Evolutionary conservation across 2,329 filamentous ascomycete species (phyloP).

Genomic region (Penicillium sp.): DNA sequence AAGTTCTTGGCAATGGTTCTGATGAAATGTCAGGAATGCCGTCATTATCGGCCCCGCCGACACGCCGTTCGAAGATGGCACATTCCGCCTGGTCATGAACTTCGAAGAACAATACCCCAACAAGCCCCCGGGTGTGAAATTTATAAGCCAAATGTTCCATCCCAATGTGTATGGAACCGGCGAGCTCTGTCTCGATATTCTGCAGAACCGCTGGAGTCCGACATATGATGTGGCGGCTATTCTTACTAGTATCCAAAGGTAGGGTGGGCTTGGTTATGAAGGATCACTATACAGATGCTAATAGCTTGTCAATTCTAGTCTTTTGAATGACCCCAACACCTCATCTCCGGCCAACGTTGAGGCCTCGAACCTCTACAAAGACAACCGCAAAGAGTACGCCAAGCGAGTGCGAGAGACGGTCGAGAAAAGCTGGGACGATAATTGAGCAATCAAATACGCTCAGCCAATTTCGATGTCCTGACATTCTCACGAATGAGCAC

Average conservation of each 20-base stretch:
- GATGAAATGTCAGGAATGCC: conserved; percentile 69
- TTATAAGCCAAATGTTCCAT: conserved; percentile 99
- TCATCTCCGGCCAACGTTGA: conserved; percentile 97
- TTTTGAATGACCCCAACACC: conserved; percentile 98
- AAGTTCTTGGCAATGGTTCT: not conserved
- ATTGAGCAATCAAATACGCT: conserved; percentile 38
- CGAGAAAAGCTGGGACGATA: conserved; percentile 98
- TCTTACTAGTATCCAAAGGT: conserved; percentile 97
- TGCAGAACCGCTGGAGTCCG: conserved; percentile 97
- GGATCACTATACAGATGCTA: not conserved
- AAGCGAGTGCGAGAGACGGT: conserved; percentile 95
- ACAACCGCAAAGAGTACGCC: conserved; percentile 93
- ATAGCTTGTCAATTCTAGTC: conserved; percentile 49
- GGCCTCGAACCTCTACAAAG: conserved; percentile 96
- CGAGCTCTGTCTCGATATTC: conserved; percentile 91
- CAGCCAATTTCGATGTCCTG: conserved; percentile 15
- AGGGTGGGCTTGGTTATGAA: conserved; percentile 17
- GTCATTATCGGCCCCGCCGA: conserved; percentile 97
- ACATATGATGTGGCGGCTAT: conserved; percentile 98
- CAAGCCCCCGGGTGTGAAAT: conserved; percentile 96
- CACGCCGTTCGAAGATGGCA: conserved; percentile 97
- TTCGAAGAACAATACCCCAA: conserved; percentile 99
- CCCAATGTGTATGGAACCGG: conserved; percentile 97
- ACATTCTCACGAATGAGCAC: conserved; percentile 9
- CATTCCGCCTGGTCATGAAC: conserved; percentile 96